These are phyloP conservation scores for Sordaria brevicollis DNA, from an alignment of 495 filamentous ascomycete genomes.

Conservation along the genomic window DNA sequence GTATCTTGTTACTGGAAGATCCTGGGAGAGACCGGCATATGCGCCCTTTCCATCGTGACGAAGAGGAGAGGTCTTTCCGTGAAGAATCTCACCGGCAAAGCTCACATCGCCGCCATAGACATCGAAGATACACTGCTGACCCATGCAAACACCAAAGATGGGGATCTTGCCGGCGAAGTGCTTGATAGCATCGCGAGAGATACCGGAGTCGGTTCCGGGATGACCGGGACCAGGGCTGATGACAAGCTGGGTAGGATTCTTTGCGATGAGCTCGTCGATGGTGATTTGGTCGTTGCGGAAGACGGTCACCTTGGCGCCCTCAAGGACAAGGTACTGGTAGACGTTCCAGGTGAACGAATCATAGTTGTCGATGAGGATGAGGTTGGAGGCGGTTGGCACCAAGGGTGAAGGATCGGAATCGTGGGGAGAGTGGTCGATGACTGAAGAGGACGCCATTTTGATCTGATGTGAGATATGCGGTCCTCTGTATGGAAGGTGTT, in stretches of 20 bases:
- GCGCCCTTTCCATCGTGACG: constrained; percentile 82
- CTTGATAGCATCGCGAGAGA: constrained; percentile 81
- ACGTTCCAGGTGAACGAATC: constrained; percentile 99
- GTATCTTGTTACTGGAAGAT: constrained; percentile 83
- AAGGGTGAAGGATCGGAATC: constrained; percentile 59
- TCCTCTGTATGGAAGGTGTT: neutral
- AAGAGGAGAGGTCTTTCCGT: constrained; percentile 90
- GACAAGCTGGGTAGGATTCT: constrained; percentile 85
- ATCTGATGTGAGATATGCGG: neutral
- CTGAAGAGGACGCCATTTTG: constrained; percentile 38
- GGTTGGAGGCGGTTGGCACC: constrained; percentile 69
- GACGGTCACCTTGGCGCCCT: constrained; percentile 82
- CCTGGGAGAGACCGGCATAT: constrained; percentile 66
- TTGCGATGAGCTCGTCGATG: constrained; percentile 67
- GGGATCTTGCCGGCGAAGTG: constrained; percentile 95
- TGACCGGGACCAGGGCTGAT: constrained; percentile 93
- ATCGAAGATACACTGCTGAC: constrained; percentile 93
- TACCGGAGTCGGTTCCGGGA: constrained; percentile 77
- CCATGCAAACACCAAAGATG: constrained; percentile 97
- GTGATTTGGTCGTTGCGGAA: constrained; percentile 86
- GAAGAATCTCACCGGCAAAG: constrained; percentile 90
- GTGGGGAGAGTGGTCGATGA: constrained; percentile 81
- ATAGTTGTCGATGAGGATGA: constrained; percentile 97
- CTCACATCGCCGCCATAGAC: constrained; percentile 85
- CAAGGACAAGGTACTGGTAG: constrained; percentile 91